A percentile compares a stretch with the other conserved stretches of the same genome.
Conservation (phyloP, 108 stramenopile genomes). For the Nitzschia putrida region DNA sequence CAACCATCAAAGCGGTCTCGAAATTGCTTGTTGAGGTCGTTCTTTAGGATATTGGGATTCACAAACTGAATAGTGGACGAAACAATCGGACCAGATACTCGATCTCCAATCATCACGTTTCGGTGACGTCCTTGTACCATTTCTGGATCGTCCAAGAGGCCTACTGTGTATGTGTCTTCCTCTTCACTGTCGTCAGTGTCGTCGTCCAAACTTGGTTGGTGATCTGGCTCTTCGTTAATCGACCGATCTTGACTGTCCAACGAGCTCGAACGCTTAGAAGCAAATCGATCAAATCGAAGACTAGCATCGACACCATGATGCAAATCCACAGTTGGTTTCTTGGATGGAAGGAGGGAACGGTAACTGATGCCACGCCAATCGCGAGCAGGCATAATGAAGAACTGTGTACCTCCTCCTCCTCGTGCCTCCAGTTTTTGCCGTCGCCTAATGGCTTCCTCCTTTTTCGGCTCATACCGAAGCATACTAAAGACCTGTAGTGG, state of each 20-base stretch:
- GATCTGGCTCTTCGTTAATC: not conserved
- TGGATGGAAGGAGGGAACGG: conserved; percentile 52
- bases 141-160: conserved; percentile 77
- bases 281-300: conserved; percentile 42
- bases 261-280: not conserved
- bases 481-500: conserved; percentile 74
- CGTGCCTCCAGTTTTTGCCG: conserved; percentile 82
- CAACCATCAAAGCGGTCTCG: conserved; percentile 89
- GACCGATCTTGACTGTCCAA: conserved; percentile 17
- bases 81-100: conserved; percentile 74
- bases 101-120: conserved; percentile 86
- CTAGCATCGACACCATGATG: conserved; percentile 2
- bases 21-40: conserved; percentile 92
- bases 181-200: conserved; percentile 32
- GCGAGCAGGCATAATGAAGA: conserved; percentile 76
- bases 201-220: conserved; percentile 10
- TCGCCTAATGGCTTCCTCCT: conserved; percentile 74
- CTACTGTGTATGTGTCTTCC: conserved; percentile 36
- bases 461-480: conserved; percentile 83
- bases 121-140: conserved; percentile 84
- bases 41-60: conserved; percentile 81
- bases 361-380: conserved; percentile 88
- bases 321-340: not conserved
- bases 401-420: conserved; percentile 82
- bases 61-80: conserved; percentile 89